Evolutionary conservation across 2,329 filamentous ascomycete species (phyloP), one percentile per base, ranked within the genome.

Genomic region (Elsinoe fawcettii): DNA sequence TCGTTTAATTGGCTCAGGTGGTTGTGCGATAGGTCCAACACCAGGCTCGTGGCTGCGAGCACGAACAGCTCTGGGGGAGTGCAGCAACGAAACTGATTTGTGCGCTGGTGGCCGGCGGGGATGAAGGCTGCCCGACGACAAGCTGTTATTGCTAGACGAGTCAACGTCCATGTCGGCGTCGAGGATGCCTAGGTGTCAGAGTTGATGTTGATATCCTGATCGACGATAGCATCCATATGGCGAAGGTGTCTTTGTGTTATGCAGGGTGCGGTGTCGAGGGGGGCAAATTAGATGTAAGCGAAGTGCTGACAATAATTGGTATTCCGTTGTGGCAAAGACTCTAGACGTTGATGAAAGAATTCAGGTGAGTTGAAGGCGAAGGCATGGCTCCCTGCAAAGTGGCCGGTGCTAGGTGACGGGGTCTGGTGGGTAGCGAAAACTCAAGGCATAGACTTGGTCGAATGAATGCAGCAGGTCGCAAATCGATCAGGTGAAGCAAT

Each of bases 71-170:
- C 61, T 57, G 2, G 69, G 67, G 27, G 67, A 70, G 55, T 77
- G 75, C 25, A 71, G 66, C 16, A 78, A 69, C 2, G 75, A 77
- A 11, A 77, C 75, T 0, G 75, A 77, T 51, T 70, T 63, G 62
- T 75, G 68, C 3, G 75, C 73, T 3, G 73, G 72, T 12, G 70
- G 70, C 23, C 75, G 71, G 41, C 75, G 73, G 16, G 72, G 72
- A 47, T 74, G 70, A 11, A 49, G 16, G 12, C 47, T 20, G n/a
- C 14, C 36, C 11, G 32, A 43, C 5, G 39, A 25, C 11, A 23
- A 8, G 25, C 54, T 56, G 25, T 46, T 46, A 14, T 12, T 49
- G 30, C 54, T 56, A 23, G 54, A 43, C 30, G 41, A 49, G 25
- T 56, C 54, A 41, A 56, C 27, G 25, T 56, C 54, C 54, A 56